These are phyloP conservation scores for Colletotrichum phormii DNA, from an alignment of 2,329 filamentous ascomycete genomes.

Conservation along the genomic window DNA sequence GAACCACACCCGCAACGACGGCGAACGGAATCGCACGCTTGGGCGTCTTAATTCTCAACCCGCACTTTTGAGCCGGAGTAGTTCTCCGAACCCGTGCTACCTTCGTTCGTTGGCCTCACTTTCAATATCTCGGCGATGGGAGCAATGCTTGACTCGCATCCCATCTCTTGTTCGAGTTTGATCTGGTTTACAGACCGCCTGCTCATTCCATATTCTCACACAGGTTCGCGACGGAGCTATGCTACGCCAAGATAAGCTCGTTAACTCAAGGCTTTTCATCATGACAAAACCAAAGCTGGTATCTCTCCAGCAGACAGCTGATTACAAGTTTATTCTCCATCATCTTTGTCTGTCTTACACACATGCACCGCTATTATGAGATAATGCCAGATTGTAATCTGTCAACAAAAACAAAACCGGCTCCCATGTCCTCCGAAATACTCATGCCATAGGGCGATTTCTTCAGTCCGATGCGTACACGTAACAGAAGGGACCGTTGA, in stretches of 20 bases:
- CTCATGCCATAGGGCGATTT: neutral
- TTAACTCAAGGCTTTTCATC: neutral
- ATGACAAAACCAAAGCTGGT: neutral
- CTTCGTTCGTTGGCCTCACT: neutral
- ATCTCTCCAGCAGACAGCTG: neutral
- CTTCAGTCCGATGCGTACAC: constrained; percentile 45
- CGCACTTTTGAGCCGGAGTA: neutral
- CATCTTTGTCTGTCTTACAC: neutral
- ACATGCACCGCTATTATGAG: neutral
- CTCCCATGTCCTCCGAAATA: neutral
- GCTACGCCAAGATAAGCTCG: neutral
- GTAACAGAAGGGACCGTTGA: constrained; percentile 57
- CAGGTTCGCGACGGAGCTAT: neutral
- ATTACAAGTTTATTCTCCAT: neutral
- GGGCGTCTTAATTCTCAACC: neutral
- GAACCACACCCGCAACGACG: neutral
- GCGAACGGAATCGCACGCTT: neutral
- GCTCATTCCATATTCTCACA: neutral
- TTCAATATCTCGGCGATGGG: neutral
- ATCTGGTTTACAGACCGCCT: neutral
- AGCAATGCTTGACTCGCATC: neutral
- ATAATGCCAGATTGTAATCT: neutral
- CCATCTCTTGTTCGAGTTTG: neutral
- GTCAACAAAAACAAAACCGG: no score
- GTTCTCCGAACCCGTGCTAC: neutral